Percentiles rank a stretch among this genome's conserved stretches.
phyloP scores from a whole-genome alignment of 768 basidiomycete species.

The Pholiota microspora region DNA sequence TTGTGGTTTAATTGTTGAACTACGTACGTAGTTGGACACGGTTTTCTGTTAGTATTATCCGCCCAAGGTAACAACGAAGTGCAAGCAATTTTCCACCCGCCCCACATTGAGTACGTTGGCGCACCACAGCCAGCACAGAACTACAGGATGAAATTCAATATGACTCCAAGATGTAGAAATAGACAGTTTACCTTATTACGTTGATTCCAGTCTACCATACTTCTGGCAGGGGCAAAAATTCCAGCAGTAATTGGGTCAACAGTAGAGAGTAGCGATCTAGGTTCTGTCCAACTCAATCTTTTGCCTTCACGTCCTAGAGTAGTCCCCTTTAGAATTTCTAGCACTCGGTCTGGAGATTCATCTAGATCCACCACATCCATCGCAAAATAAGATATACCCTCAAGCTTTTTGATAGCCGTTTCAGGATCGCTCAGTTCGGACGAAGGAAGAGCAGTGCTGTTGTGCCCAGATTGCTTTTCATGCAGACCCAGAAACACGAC shows the following conservation, averaged over 20 bases:
- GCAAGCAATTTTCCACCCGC: slow-evolving; percentile 93
- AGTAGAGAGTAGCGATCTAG: slow-evolving; percentile 52
- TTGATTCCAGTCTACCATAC: slow-evolving; percentile 90
- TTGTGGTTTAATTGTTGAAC: neutral
- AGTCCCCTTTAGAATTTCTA: slow-evolving; percentile 38
- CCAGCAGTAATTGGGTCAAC: slow-evolving; percentile 68
- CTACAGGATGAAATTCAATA: slow-evolving; percentile 33
- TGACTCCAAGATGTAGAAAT: neutral
- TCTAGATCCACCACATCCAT: slow-evolving; percentile 65
- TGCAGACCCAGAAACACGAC: slow-evolving; percentile 82
- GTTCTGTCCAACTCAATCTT: slow-evolving; percentile 59
- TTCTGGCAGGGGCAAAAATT: slow-evolving; percentile 75
- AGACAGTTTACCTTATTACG: slow-evolving; percentile 67
- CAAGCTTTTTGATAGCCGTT: slow-evolving; percentile 51
- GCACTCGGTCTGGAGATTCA: slow-evolving; percentile 28
- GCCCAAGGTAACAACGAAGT: slow-evolving; percentile 73
- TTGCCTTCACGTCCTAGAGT: slow-evolving; percentile 36
- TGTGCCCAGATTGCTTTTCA: slow-evolving; percentile 41
- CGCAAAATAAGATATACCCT: slow-evolving; percentile 86
- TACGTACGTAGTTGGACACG: slow-evolving; percentile 70
- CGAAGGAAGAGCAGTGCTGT: slow-evolving; percentile 55
- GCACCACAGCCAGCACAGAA: slow-evolving; percentile 90
- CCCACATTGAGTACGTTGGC: slow-evolving; percentile 83
- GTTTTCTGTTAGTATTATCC: slow-evolving; percentile 56
- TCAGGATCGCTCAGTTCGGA: slow-evolving; percentile 62